phyloP scores from a whole-genome alignment of 805 yeast species.

The Blastobotrys robertii region DNA sequence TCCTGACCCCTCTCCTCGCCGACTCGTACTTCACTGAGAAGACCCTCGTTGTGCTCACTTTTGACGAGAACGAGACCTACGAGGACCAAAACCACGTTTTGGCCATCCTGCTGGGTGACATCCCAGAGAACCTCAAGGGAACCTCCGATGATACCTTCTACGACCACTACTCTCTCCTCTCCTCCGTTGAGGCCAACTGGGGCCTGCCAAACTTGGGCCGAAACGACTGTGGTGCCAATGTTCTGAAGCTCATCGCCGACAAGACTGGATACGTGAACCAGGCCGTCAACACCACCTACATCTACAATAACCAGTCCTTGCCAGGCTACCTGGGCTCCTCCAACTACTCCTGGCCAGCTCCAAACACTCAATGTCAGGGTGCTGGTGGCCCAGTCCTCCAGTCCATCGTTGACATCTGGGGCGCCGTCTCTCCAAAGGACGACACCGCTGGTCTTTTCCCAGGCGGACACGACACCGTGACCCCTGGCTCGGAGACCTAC shows the following conservation, averaged over 20 bases:
- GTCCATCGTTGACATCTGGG: neutral
- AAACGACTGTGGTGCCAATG: conserved; percentile 41
- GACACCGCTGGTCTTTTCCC: no score
- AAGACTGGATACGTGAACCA: conserved; percentile 18
- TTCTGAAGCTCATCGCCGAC: conserved; percentile 35
- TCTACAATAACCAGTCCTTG: conserved; percentile 9
- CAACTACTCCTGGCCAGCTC: conserved; percentile 3
- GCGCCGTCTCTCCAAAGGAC: no score
- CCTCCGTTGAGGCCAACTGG: conserved; percentile 45
- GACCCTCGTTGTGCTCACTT: conserved; percentile 38
- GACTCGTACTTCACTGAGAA: conserved; percentile 39
- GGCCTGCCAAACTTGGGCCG: conserved; percentile 41
- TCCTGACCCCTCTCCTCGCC: conserved; percentile 35
- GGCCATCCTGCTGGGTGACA: conserved; percentile 37
- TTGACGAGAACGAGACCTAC: conserved; percentile 41
- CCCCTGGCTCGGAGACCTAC: no score
- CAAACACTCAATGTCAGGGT: conserved; percentile 8
- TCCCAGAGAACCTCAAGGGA: conserved; percentile 34
- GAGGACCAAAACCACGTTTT: conserved; percentile 36
- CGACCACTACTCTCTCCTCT: conserved; percentile 42
- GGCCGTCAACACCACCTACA: conserved; percentile 7
- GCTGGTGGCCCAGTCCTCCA: conserved; percentile 10
- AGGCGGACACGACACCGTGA: no score
- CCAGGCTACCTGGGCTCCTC: conserved; percentile 3
- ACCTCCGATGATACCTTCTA: conserved; percentile 40